These are phyloP conservation scores for Colletotrichum ledebouriae DNA, from an alignment of 2,329 filamentous ascomycete species.

Conservation along the genomic window DNA sequence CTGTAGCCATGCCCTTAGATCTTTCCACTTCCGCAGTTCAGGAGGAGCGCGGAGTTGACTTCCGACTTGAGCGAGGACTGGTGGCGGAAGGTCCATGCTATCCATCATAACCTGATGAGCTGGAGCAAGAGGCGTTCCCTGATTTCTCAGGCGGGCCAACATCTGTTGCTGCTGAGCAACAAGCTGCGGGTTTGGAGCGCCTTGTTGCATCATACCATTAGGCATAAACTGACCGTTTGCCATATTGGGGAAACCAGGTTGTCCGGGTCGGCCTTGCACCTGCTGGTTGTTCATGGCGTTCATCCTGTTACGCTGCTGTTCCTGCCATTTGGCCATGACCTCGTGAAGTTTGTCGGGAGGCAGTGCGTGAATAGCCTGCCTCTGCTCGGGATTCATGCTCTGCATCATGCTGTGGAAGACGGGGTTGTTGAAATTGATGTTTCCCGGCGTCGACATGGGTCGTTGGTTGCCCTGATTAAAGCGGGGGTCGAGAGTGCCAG, in stretches of 20 bases:
- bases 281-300: slow-evolving; percentile 48
- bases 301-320: slow-evolving; percentile 52
- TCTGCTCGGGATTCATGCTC: slow-evolving; percentile 62
- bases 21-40: slow-evolving; percentile 64
- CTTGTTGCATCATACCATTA: slow-evolving; percentile 51
- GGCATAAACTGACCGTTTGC: slow-evolving; percentile 47
- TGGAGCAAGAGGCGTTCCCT: slow-evolving; percentile 40
- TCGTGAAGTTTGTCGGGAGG: slow-evolving; percentile 66
- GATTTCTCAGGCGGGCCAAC: slow-evolving; percentile 45
- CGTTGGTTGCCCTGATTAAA: slow-evolving; percentile 68
- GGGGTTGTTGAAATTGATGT: slow-evolving; percentile 48
- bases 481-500: slow-evolving; percentile 63
- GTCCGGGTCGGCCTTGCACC: slow-evolving; percentile 52
- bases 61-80: slow-evolving; percentile 50
- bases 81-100: slow-evolving; percentile 60
- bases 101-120: slow-evolving; percentile 61
- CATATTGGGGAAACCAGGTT: slow-evolving; percentile 47
- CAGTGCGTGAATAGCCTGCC: slow-evolving; percentile 58
- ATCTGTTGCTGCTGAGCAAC: slow-evolving; percentile 49
- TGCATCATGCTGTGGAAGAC: slow-evolving; percentile 58
- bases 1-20: slow-evolving; percentile 58
- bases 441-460: slow-evolving; percentile 53
- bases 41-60: slow-evolving; percentile 50
- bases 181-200: slow-evolving; percentile 46
- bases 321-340: slow-evolving; percentile 64